Base-by-base conservation (phyloP, 306 rosid species). In the Begonia masoniana region DNA sequence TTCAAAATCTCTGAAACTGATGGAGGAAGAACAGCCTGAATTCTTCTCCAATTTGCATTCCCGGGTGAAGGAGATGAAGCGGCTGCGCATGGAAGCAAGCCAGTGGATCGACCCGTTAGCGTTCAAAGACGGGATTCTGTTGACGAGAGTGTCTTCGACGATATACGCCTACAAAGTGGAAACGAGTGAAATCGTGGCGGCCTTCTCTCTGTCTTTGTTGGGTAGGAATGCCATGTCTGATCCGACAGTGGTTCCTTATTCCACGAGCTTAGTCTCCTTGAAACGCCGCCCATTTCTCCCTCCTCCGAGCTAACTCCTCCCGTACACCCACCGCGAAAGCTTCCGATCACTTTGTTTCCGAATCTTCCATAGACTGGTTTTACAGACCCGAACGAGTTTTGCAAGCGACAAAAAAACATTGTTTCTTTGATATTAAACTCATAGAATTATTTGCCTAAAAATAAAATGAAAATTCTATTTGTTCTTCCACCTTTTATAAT, bases 101-200 rank as follows among this genome's bases (percentile, higher is more conserved):
- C 75, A 78, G 9, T 74, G 77, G 81, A 74, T 83, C 75, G 71
- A 67, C 45, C 83, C 83, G 13, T 48, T 76, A 5, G 77, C 74
- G 6, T 79, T 76, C 60, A 67, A 67, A 52, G 87, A 76, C 21
- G 87, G 81, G 21, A 5, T 69, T 14, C 49, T 79, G 50, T 58
- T 83, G 1, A 52, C 79, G 62, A 79, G 71, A 64, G 82, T 82
- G 19, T 62, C 52, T 13, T 26, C 43, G 15, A 49, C 42, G 23
- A 11, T 83, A 2, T 83, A 69, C 62, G 49, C 60, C 7, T 76
- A 71, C 52, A 69, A 79, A 52, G 51, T 64, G 12, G 70, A 72
- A 50, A 62, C 53, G 7, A 41, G 58, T 47, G 62, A 62, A 45
- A 47, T 77, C 55, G 10, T 19, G 52, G 50, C 47, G 50, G 72